phyloP scores from a whole-genome alignment of 2,329 filamentous ascomycete genomes.

The Xylariaceae sp. region DNA sequence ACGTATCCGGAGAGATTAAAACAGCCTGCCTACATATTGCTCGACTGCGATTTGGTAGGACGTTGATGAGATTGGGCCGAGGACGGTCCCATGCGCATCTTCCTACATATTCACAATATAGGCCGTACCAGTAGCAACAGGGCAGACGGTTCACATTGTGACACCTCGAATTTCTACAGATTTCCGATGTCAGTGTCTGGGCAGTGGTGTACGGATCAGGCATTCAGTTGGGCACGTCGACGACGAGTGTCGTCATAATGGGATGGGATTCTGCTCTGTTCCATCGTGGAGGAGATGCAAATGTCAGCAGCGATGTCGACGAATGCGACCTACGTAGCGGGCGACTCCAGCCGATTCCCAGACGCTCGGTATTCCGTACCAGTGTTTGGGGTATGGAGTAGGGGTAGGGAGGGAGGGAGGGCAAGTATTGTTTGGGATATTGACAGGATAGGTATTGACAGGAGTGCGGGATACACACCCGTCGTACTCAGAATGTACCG shows the following conservation, averaged over 20 bases:
- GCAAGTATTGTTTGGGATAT: background rate
- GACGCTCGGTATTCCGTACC: background rate
- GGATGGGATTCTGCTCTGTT: background rate
- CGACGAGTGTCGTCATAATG: background rate
- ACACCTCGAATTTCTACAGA: background rate
- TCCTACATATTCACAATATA: background rate
- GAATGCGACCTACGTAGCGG: background rate
- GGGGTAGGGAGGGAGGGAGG: too few relatives aligned
- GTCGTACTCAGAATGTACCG: background rate
- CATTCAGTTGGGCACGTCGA: background rate
- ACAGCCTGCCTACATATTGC: background rate
- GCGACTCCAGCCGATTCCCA: background rate
- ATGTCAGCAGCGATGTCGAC: background rate
- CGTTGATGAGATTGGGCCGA: constrained; percentile 2
- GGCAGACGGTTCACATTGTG: background rate
- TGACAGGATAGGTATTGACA: too few relatives aligned
- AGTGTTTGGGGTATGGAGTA: too few relatives aligned
- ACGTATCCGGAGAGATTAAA: background rate
- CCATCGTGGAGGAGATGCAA: background rate
- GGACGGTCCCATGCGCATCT: background rate
- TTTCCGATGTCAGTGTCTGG: background rate
- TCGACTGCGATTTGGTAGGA: background rate
- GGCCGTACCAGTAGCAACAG: background rate
- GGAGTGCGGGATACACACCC: background rate
- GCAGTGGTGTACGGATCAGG: background rate